Evolutionary conservation across 2,329 filamentous ascomycete genomes (phyloP), one percentile per base, ranked within the genome.

Genomic region (Sporothrix variecibatus): DNA sequence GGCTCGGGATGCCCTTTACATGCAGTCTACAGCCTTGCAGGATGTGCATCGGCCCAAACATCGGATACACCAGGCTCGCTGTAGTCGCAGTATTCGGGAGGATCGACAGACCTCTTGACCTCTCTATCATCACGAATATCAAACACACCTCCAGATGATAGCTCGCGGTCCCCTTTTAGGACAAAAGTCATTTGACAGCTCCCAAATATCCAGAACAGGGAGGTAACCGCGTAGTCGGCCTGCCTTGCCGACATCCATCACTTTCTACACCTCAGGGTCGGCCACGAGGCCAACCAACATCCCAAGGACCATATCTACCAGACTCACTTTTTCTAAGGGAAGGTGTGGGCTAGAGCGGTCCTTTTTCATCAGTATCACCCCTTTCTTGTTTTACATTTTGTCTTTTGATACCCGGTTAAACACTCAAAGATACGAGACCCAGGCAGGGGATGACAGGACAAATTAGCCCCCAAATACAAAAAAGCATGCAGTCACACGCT

Each of bases 321-420:
- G 53, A 28, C 53, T 28, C 51, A 58, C 34, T 28, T 31, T 15
- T 53, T 53, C 17, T 28, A n/a, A 11, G 2, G 28, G 28, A 28
- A 58, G n/a, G 49, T n/a, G 49, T 9, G 28, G 56, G 28, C 28
- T 11, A 62, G 60, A 23, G 5, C 20, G 20, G 34, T 31, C 40
- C 17, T 20, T 49, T 46, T 11, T 7, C 23, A 7, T 31, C 12
- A 1, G 15, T 7, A 5, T 6, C 4, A 43, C 17, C n/a, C 40
- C 34, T 26, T 65, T 43, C 8, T 28, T 58, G 53, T 58, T 58
- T 15, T 31, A 31, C n/a, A n/a, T 43, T 43, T 9, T 26, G 5
- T 6, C n/a, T 51, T 53, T 53, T 65, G 20, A 23, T 43, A 65
- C 34, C 60, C 34, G 60, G 60, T 17, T 65, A 65, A 65, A 65